Base-by-base conservation (phyloP, 2,329 filamentous ascomycete species). In the Escovopsis sp. region DNA sequence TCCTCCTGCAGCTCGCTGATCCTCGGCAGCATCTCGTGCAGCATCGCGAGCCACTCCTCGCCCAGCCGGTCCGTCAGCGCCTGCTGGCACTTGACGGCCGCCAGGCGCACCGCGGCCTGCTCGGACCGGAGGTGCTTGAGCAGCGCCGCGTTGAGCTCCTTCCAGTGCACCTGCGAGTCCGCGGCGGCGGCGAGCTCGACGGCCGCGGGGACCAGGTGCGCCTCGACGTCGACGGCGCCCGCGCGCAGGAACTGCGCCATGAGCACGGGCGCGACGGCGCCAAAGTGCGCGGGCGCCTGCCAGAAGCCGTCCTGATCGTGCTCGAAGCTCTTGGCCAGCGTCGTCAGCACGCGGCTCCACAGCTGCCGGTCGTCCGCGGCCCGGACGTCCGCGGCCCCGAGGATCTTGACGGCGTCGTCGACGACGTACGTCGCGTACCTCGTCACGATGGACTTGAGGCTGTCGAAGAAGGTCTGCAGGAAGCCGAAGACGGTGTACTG, bases 1-100 rank as follows among this genome's bases (percentile, higher is more conserved):
- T 98, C 91, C 57, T 98, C 91, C 64, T 94, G 82, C 54, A 94
- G 61, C 66, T 98, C 91, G 54, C 85, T 93, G 52, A 99, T 94
- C 49, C 89, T 85, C 15, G 93, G 89, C 58, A 98, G 65, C 82
- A 95, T 96, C 71, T 98, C 91, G 0, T 89, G 86, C 56, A 96
- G 61, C 66, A 93, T 74, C 1, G 79, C 75, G 45, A 98, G 64
- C 91, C 91, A 98, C 57, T 98, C 91, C 59, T 96, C 88, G 45
- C 88, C 88, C 24, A 96, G 64, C 38, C 76, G 70, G 50, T 83
- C 77, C 11, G 87, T 93, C 47, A 96, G 67, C 12, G 72, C 74
- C 56, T 87, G 81, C 65, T 96, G 77, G 50, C 81, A 81, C 61
- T 79, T 79, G 31, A 98, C 80, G 1, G 85, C 86, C 1, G 84